Percentiles rank a stretch among this genome's conserved stretches.
Conservation (phyloP, 1,284 basidiomycete genomes). For the Serendipita sp. region DNA sequence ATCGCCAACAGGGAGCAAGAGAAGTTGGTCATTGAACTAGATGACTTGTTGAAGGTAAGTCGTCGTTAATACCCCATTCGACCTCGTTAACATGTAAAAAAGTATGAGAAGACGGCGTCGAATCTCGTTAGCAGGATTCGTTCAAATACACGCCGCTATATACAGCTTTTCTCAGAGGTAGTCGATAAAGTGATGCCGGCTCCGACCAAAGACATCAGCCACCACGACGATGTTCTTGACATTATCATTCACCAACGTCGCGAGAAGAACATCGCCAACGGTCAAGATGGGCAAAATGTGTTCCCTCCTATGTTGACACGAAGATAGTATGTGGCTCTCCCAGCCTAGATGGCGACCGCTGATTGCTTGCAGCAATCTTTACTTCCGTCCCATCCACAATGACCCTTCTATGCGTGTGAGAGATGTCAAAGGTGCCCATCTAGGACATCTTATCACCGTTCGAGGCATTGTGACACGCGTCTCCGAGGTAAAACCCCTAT, state of each 20-base stretch:
- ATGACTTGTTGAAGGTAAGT: constrained; percentile 58
- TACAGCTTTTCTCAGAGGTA: constrained; percentile 78
- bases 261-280: constrained; percentile 70
- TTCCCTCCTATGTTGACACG: constrained; percentile 86
- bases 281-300: constrained; percentile 44
- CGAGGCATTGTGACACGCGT: constrained; percentile 97
- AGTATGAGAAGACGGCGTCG: constrained; percentile 52
- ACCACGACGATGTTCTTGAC: constrained; percentile 85
- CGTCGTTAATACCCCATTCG: constrained; percentile 11
- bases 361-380: constrained; percentile 59
- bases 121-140: constrained; percentile 65
- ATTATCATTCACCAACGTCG: constrained; percentile 86
- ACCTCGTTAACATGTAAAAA: constrained; percentile 5
- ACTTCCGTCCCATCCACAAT: constrained; percentile 72
- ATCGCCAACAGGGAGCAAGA: constrained; percentile 89
- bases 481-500: constrained; percentile 94
- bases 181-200: constrained; percentile 79
- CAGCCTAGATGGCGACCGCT: constrained; percentile 12
- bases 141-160: constrained; percentile 81
- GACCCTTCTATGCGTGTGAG: constrained; percentile 70
- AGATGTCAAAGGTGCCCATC: constrained; percentile 70
- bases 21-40: constrained; percentile 67
- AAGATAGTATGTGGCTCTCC: constrained; percentile 67
- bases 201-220: constrained; percentile 78
- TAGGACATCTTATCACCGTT: constrained; percentile 88